A percentile compares a stretch with the other conserved stretches of the same genome.
Conservation (phyloP, 441 rosid species). For the Aquilaria agallochum region DNA sequence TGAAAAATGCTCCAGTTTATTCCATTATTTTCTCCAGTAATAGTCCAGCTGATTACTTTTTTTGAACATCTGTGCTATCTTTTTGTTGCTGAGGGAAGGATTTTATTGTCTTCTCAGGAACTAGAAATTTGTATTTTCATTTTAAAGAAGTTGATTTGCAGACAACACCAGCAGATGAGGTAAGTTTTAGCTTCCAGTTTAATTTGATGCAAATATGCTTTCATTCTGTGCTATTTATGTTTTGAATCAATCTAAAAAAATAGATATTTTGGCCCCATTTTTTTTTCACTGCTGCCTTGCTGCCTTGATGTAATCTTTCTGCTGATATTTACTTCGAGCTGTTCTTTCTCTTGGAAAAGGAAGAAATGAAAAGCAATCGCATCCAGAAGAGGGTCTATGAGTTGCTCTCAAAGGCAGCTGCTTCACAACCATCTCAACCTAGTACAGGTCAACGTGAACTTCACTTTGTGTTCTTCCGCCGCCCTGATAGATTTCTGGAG, state of each 20-base stretch:
- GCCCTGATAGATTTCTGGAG: conserved; percentile 66
- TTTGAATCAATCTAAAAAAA: too few species aligned
- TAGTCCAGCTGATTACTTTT: not conserved
- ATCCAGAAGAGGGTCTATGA: conserved; percentile 75
- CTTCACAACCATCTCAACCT: conserved; percentile 34
- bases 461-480: conserved; percentile 82
- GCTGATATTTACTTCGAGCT: conserved; percentile 20
- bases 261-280: too few species aligned
- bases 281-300: too few species aligned
- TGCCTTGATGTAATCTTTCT: not conserved
- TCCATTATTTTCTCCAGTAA: too few species aligned
- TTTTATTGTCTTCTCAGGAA: conserved; percentile 46
- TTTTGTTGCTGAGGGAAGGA: conserved; percentile 7
- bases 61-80: not conserved
- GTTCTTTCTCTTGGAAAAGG: conserved; percentile 44
- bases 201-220: not conserved
- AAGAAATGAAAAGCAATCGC: conserved; percentile 77
- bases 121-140: conserved; percentile 51
- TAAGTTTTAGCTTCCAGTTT: conserved; percentile 25
- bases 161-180: conserved; percentile 81
- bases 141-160: conserved; percentile 58
- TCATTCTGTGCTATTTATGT: too few species aligned
- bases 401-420: conserved; percentile 71
- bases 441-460: conserved; percentile 65
- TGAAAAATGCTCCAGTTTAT: too few species aligned